Conservation (phyloP, 1,284 basidiomycete genomes). For the Sanghuangporus sanghuang region DNA sequence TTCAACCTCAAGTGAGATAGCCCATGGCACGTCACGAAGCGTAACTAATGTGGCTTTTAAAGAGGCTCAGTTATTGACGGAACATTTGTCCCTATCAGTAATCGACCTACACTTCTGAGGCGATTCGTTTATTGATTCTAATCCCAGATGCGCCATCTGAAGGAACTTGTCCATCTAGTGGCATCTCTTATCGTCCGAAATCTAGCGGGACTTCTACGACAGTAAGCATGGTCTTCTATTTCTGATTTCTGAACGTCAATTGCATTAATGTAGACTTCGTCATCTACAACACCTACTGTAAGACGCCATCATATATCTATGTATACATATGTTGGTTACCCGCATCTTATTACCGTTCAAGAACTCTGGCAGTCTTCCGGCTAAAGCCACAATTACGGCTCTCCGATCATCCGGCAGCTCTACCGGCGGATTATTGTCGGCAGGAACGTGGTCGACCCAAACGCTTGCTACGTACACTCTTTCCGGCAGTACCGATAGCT, state of each 20-base stretch:
- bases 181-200: conserved; percentile 66
- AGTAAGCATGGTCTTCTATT: conserved; percentile 16
- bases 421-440: conserved; percentile 41
- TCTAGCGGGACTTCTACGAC: conserved; percentile 28
- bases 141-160: conserved; percentile 44
- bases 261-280: not conserved
- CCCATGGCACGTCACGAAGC: not conserved
- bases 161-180: conserved; percentile 48
- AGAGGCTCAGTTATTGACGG: conserved; percentile 63
- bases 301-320: not conserved
- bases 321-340: not conserved
- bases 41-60: not conserved
- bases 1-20: conserved; percentile 45
- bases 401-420: conserved; percentile 16
- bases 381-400: conserved; percentile 19
- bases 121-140: not conserved
- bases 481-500: conserved; percentile 34
- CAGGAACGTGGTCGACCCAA: conserved; percentile 48
- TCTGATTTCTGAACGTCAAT: not conserved
- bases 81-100: conserved; percentile 56
- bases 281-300: conserved; percentile 13
- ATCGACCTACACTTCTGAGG: conserved; percentile 4
- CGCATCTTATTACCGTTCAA: not conserved
- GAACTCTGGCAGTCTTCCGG: conserved; percentile 14
- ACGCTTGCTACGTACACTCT: conserved; percentile 42